Base-by-base conservation (phyloP, 1,284 basidiomycete genomes). In the Cryptococcus deneoformans region DNA sequence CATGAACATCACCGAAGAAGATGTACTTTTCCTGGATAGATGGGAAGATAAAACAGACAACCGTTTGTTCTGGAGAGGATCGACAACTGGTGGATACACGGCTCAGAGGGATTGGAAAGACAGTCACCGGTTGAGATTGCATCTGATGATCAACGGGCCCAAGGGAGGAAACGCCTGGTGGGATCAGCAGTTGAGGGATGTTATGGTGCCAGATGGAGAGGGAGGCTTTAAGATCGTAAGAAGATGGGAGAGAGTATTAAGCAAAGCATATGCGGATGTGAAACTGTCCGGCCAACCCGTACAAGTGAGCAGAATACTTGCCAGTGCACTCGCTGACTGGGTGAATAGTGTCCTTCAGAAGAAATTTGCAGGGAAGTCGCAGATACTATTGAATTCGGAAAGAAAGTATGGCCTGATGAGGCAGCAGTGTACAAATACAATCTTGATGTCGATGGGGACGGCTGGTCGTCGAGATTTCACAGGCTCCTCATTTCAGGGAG, bases 351-450 rank as follows among this genome's bases (percentile, higher is more conserved):
- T 51, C 56, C 62, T 20, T 64, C 50, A 11, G 61, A 66, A 8
- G 59, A 29, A 38, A 47, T 74, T 11, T 75, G 75, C 51, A 57
- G 67, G 16, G 62, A 71, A 46, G 67, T 78, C 34, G 59, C 64
- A 11, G 59, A 66, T 24, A 71, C 73, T 46, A 72, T 78, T 52
- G 70, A 73, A 20, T 86, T 83, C 76, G 77, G 79, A 40, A 72
- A 60, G 53, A 61, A 74, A 43, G 71, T 79, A 36, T 82, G 83
- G 61, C 79, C 76, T 7, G 70, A 80, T 45, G 79, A 85, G 57
- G 82, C 82, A 11, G 84, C 83, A 42, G 79, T 77, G 52, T 78
- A 70, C 63, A 74, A 75, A 36, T 78, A 74, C 60, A 63, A 66
- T 35, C 61, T 75, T 6, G 71, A 75, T 59, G 70, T 75, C 5